phyloP scores from a whole-genome alignment of 2,329 filamentous ascomycete genomes.

The Ceratocystis variospora region DNA sequence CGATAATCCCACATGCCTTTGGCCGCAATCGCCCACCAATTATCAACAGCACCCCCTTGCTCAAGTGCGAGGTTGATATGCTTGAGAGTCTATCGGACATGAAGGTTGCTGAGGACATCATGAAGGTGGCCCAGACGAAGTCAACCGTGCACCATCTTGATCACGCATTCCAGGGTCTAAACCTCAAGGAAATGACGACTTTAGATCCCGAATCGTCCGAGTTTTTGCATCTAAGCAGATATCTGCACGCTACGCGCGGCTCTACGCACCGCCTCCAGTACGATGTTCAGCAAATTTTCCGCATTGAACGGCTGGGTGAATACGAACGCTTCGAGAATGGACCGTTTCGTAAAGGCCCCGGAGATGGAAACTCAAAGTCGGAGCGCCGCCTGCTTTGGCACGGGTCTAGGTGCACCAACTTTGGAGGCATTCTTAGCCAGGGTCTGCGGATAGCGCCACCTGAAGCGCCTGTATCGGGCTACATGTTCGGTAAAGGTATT shows the following conservation, averaged over 20 bases:
- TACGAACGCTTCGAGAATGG: slow-evolving; percentile 45
- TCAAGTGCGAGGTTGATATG: slow-evolving; percentile 67
- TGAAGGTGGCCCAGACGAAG: slow-evolving; percentile 44
- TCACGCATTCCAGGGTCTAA: slow-evolving; percentile 55
- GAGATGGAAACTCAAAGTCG: slow-evolving; percentile 26
- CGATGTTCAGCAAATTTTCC: slow-evolving; percentile 61
- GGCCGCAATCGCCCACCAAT: slow-evolving; percentile 59
- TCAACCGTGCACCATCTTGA: slow-evolving; percentile 52
- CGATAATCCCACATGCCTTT: slow-evolving; percentile 68
- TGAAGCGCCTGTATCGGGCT: slow-evolving; percentile 63
- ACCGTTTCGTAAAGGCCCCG: slow-evolving; percentile 30
- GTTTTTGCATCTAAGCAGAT: slow-evolving; percentile 49
- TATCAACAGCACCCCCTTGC: slow-evolving; percentile 39
- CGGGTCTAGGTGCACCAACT: slow-evolving; percentile 71
- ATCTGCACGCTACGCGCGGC: slow-evolving; percentile 54
- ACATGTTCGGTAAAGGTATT: slow-evolving; percentile 86
- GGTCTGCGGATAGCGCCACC: slow-evolving; percentile 81
- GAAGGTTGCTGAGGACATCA: slow-evolving; percentile 66
- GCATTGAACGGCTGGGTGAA: slow-evolving; percentile 65
- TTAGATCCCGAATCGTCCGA: slow-evolving; percentile 47
- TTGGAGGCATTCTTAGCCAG: slow-evolving; percentile 73
- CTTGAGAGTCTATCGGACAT: slow-evolving; percentile 73
- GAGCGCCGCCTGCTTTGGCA: slow-evolving; percentile 77
- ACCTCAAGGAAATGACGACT: slow-evolving; percentile 62
- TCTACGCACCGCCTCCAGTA: slow-evolving; percentile 49